Base-by-base conservation (phyloP, 2,329 filamentous ascomycete genomes). In the Epichloe coenophiala region DNA sequence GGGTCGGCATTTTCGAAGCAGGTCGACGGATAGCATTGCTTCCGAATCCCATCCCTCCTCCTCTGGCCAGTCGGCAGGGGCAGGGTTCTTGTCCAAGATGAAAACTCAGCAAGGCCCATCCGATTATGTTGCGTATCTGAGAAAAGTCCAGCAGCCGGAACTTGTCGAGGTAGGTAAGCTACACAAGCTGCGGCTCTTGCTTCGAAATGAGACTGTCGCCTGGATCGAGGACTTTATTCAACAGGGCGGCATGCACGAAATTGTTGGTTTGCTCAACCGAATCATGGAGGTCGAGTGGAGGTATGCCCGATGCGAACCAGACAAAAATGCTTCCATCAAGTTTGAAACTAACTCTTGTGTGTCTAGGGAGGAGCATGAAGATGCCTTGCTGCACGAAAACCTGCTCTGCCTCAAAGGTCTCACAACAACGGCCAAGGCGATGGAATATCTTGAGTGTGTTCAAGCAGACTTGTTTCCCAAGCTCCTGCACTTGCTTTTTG, bases 201-300 rank as follows among this genome's bases (percentile, higher is more conserved):
- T 98, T 49, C 82, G 93, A 17, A 97, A 97, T 61, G 93, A 98
- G 71, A 95, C 91, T 0, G 88, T 98, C 5, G 80, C 85, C 12
- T 98, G 93, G 93, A 94, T 94, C 3, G 88, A 97, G 63, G 80
- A 83, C 12, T 98, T 97, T 64, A 88, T 97, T 58, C 77, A 81
- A 40, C 83, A 90, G 55, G 89, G 88, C 15, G 93, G 93, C 19
- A 95, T 97, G 89, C 80, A 85, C 57, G 88, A 96, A 65, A 86
- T 97, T 55, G 85, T 96, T 37, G 81, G 79, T 39, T 71, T 97
- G 50, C 73, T 97, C 45, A 84, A 95, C 65, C 81, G 91, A n/a
- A 95, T 91, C 59, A 89, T 96, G 78, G 85, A 85, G 48, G 83
- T 98, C 36, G 93, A 97, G 66, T 98, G 93, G 91, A 88, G 90